Base-by-base conservation (phyloP, 371 early-diverging fungal species). In the Syncephalastrum sp. region DNA sequence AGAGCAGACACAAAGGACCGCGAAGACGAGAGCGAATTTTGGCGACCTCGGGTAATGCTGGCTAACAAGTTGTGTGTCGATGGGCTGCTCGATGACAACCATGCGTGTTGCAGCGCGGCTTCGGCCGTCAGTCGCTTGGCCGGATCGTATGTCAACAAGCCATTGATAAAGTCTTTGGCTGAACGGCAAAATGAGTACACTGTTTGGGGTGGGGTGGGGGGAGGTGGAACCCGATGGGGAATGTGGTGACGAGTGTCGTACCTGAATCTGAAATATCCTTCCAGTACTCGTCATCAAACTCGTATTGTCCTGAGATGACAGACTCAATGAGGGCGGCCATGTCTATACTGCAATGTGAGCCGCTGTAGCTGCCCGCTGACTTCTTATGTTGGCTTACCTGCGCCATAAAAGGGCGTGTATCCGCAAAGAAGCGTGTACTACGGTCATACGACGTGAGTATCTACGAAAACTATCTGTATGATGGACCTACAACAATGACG, bases 91-190 rank as follows among this genome's bases (percentile, higher is more conserved):
- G 16, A 16, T 19, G 46, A 46, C 6, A 46, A 7, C 46, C 16
- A 96, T 23, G 91, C 87, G 60, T 94, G 93, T 1, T 82, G 66
- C 19, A 98, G 66, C 0, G 93, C 91, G 50, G 92, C 83, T 56
- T 89, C 84, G 0, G 96, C 97, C 10, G 94, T 87, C 47, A 95
- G 91, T 6, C 98, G 74, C 57, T 89, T 79, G 14, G 70, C 69
- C 0, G 99, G 99, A 72, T 98, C 94, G 68, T 92, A 94, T 0
- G 88, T 82, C 17, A 99, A 81, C 75, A 99, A 66, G 25, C 75
- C 46, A n/a, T 51, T 24, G 19, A 33, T 50, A 10, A 12, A 38
- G 3, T 17, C 42, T 15, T 53, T 53, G 15, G 19, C 41, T 19
- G 41, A 21, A 21, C 21, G 2, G 17, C 3, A 29, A 5, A 21